Evolutionary conservation across 1,139 yeast genomes (phyloP), one percentile per base, ranked within the genome.

Genomic region (Diutina sp.): DNA sequence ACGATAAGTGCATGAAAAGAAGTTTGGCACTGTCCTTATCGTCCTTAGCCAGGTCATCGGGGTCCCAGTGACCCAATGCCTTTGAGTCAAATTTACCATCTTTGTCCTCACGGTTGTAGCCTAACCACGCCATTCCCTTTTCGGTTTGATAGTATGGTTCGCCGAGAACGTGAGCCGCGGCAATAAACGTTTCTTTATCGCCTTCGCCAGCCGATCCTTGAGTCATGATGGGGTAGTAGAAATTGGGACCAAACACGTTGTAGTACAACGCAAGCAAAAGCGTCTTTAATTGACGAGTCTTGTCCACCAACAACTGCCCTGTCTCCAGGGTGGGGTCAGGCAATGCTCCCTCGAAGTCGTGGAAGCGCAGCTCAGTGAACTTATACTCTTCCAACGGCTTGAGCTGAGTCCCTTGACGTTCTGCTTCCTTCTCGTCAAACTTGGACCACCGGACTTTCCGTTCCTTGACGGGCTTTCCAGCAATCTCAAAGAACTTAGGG

Each of bases 1-100:
- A 82, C n/a, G 85, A 80, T 59, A 82, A 69, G 66, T 83, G 88
- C 80, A 82, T 77, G 65, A 83, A 76, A 4, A 74, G 60, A 25
- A 82, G 61, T 63, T 67, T 64, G 64, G 69, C 54, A 52, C 66
- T 63, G 61, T 70, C 62, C 50, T 64, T 55, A 21, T 59, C 41
- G 21, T 51, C 56, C 8, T 55, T 54, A 3, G 30, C 25, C 5
- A 52, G 32, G 3, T 41, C 44, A 25, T 58, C 67, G 9, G 87
- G 86, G 63, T 83, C 84, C 65, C 75, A 79, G 63, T 83, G 87
- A 3, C 83, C 46, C 8, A 51, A 35, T 8, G 54, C 54, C 35
- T 51, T 41, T 7, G 55, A 9, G 61, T 59, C 6, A 63, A 77
- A 82, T 58, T 55, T 25, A 6, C 44, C 46, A 14, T 56, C 46